Base-by-base conservation (phyloP, 2,329 filamentous ascomycete genomes). In the Aspergillus sojae region DNA sequence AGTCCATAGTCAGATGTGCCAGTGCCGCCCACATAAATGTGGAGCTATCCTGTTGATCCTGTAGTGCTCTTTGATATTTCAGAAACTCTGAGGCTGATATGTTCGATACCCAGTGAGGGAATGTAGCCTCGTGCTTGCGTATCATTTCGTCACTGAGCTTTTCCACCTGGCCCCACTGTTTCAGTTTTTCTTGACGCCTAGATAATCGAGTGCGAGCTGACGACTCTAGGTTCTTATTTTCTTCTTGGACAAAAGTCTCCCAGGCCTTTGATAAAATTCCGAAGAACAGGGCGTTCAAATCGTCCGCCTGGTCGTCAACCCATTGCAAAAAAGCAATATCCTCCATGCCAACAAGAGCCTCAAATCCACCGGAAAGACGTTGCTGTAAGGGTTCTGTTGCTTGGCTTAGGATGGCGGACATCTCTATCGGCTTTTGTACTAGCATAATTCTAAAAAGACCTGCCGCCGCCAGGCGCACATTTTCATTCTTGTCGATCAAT, bases 1-100 rank as follows among this genome's bases (percentile, higher is more conserved):
- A 81, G 63, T 94, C 90, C 61, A 89, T 85, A 62, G 94, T 89
- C 79, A 98, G 90, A 72, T 90, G 93, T 5, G 86, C 85, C 74
- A 95, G 93, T 0, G 89, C 86, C 0, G 91, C 88, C 48, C 88
- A 87, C 65, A 96, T 86, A 74, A 93, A 97, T 1, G 86, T 84
- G 62, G 92, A 85, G 71, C 94, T 94, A 74, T 99, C 95, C 70
- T 97, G 93, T 72, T 97, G 92, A 72, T 99, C 96, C 77, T 99
- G 95, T 60, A 93, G 80, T 19, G 92, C 85, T 65, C 95, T 86
- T 75, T 98, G 94, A 68, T 96, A 90, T 75, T 97, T 98, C 73
- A 94, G 87, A 68, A 95, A 90, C 75, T 99, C 95, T 0, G 94
- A 93, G 56, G 91, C 89, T 76, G 94, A 95, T 46, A 99, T 97